Conservation (phyloP, 768 basidiomycete genomes). For the Boletales sp. region DNA sequence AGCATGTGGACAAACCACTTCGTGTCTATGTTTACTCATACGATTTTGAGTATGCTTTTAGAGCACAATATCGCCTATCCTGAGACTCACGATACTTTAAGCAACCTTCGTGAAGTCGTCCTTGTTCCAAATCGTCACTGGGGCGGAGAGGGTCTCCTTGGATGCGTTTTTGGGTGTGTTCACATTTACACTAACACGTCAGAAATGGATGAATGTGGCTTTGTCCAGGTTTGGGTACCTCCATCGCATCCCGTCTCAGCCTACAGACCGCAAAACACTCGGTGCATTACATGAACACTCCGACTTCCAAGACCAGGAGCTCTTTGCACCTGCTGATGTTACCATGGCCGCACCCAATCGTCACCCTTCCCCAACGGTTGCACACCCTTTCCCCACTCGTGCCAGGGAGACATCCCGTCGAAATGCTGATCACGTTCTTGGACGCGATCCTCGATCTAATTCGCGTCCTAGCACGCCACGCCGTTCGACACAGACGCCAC, state of each 20-base stretch:
- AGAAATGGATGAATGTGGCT: constrained; percentile 5
- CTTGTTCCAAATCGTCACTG: constrained; percentile 94
- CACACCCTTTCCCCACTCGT: constrained; percentile 28
- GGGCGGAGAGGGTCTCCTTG: constrained; percentile 94
- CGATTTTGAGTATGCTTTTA: constrained; percentile 81
- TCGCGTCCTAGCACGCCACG: constrained; percentile 27
- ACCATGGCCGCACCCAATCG: constrained; percentile 13
- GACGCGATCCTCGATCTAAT: constrained; percentile 17
- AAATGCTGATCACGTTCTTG: constrained; percentile 6
- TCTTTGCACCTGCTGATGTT: constrained; percentile 72
- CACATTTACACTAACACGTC: not conserved
- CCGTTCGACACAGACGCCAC: constrained; percentile 24
- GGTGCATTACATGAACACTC: constrained; percentile 49
- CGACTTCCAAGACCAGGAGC: constrained; percentile 58
- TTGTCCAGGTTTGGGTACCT: constrained; percentile 75
- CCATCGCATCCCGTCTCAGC: constrained; percentile 86
- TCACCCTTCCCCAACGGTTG: constrained; percentile 16
- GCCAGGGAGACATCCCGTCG: constrained; percentile 19
- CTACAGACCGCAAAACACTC: constrained; percentile 56
- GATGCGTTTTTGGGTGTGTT: constrained; percentile 91
- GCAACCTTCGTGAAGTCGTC: constrained; percentile 89
- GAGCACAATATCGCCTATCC: not conserved
- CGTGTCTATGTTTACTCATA: constrained; percentile 95
- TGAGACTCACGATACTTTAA: constrained; percentile 30
- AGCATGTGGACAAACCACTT: constrained; percentile 94